These are phyloP conservation scores for Dunaliella primolecta DNA, from an alignment of 139 green algal genomes.

Conservation along the genomic window DNA sequence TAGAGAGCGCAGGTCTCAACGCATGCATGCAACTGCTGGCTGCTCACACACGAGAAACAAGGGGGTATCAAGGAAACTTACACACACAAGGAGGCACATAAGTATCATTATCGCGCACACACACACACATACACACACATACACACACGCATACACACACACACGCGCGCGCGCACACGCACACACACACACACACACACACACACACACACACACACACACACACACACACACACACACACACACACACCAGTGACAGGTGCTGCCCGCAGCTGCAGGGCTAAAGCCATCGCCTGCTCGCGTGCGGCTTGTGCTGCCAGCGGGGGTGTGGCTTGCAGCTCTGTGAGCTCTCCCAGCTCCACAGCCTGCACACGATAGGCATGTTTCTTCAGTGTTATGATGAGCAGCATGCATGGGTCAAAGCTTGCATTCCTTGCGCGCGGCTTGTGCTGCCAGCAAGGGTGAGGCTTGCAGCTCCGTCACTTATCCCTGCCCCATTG, in stretches of 20 bases:
- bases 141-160: neutral
- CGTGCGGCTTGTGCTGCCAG: neutral
- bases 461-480: neutral
- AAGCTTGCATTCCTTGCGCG: neutral
- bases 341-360: conserved; percentile 1
- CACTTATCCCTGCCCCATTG: neutral
- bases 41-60: neutral
- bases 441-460: neutral
- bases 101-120: too few relatives aligned
- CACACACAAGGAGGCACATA: too few relatives aligned
- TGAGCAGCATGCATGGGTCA: neutral
- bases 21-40: neutral
- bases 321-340: neutral
- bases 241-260: neutral
- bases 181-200: neutral
- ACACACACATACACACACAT: neutral
- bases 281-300: neutral
- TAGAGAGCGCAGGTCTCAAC: too few relatives aligned
- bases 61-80: neutral
- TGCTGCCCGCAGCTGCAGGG: neutral
- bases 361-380: too few relatives aligned
- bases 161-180: neutral
- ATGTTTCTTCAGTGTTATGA: neutral
- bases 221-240: neutral
- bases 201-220: neutral